Evolutionary conservation across 768 basidiomycete genomes (phyloP), one percentile per base, ranked within the genome.

Genomic region (Peribolospora baueri): DNA sequence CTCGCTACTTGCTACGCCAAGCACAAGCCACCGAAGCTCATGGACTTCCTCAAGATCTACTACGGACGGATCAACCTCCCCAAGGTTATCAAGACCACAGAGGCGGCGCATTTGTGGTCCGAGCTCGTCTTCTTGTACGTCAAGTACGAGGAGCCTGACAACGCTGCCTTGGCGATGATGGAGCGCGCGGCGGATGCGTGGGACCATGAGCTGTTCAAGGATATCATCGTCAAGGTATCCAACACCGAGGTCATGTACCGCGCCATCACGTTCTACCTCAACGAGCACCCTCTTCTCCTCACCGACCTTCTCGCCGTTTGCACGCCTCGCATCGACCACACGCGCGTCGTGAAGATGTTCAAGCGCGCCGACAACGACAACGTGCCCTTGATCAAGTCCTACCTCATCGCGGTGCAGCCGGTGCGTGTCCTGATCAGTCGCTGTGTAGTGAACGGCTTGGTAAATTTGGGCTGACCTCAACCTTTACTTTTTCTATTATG

Each of bases 131-230:
- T 91, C 76, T 70, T 98, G 52, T 98, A 97, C 69, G 81, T 97
- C 72, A 93, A 93, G 70, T 98, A 98, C 63, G 93, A 93, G 65
- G 84, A 90, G 74, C 87, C 80, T 78, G 93, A 97, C 67, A 97
- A 98, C 64, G 91, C 93, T 41, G 85, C 91, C 43, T 73, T 97
- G 61, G 86, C 88, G 4, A 98, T 97, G 90, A 95, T 97, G 67
- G 93, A 98, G 67, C 81, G 90, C 14, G 84, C 93, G 2, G 77
- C 85, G n/a, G 87, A 93, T 68, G 87, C 88, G 51, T 98, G 90
- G 90, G 93, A 98, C 56, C 93, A 98, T 71, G 90, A 86, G 64
- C 91, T 95, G 68, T 98, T 98, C 80, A 97, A 97, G 75, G 93
- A 97, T 62, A 81, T 93, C 56, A 76, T 93, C 54, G 84, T 95